Percentiles rank a stretch among this genome's conserved stretches.
Conservation (phyloP, 164 flowering plant species). For the Saururus chinensis region DNA sequence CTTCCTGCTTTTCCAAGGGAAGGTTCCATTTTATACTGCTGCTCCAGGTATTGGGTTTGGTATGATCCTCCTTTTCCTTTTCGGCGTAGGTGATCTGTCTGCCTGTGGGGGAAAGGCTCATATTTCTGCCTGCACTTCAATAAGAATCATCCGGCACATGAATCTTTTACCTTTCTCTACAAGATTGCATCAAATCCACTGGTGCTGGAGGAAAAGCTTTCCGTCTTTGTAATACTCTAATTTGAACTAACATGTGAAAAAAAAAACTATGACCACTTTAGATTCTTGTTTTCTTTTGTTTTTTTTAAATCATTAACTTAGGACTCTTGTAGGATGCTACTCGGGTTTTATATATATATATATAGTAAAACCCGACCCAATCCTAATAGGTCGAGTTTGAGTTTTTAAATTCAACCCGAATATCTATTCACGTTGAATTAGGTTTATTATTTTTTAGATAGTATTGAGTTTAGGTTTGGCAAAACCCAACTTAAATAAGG, state of each 20-base stretch:
- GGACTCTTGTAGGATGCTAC: too few species aligned
- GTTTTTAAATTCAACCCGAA: too few species aligned
- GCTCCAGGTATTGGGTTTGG: slow-evolving; percentile 1
- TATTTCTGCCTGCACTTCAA: background rate
- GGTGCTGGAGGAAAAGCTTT: background rate
- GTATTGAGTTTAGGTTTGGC: too few species aligned
- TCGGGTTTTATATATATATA: too few species aligned
- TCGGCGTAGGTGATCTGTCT: background rate
- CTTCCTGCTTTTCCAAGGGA: background rate
- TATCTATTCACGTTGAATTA: too few species aligned
- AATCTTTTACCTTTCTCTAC: background rate
- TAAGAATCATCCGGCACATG: background rate
- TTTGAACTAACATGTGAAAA: background rate
- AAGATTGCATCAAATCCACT: background rate
- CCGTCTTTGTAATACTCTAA: background rate
- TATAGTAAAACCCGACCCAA: too few species aligned
- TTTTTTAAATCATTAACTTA: too few species aligned
- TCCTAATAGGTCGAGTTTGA: too few species aligned
- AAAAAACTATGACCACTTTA: background rate
- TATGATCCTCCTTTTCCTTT: background rate
- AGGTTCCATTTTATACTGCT: background rate
- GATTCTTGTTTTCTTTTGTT: background rate
- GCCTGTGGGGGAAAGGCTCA: background rate
- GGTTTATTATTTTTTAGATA: too few species aligned
- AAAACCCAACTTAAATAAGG: too few species aligned